A percentile compares a stretch with the other conserved stretches of the same genome.
Evolutionary conservation across 2,329 filamentous ascomycete species (phyloP).

Genomic region (Neofusicoccum cordaticola): DNA sequence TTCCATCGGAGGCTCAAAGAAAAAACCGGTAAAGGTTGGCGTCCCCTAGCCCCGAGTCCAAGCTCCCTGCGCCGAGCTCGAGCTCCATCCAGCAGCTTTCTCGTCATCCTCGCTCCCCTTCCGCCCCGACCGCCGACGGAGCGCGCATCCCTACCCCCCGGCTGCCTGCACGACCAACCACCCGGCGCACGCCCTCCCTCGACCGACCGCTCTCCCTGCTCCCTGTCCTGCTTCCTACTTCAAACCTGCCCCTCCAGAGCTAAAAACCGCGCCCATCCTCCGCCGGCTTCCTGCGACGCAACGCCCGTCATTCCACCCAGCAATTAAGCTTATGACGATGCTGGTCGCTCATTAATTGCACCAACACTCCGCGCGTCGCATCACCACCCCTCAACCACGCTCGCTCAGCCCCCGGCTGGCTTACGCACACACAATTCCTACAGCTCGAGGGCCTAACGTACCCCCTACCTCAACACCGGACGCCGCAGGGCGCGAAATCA

Average conservation of each 20-base stretch:
- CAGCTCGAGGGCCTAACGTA: not conserved
- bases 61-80: constrained; percentile 4
- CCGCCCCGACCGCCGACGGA: constrained; percentile 12
- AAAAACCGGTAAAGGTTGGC: not conserved
- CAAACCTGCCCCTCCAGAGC: not conserved
- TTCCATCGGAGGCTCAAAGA: not conserved
- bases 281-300: not conserved
- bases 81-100: not conserved
- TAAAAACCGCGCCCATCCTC: not conserved
- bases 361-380: not conserved
- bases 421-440: not conserved
- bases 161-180: constrained; percentile 7
- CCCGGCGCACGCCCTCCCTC: not conserved
- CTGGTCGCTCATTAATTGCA: not conserved
- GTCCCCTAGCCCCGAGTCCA: constrained; percentile 13
- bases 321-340: constrained; percentile 9
- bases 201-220: not conserved
- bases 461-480: not conserved
- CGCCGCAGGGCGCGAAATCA: not conserved
- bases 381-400: not conserved
- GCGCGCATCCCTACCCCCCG: constrained; percentile 12
- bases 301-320: not conserved
- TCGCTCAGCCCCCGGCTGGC: not conserved
- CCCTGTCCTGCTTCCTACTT: not conserved
- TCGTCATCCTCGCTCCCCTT: constrained; percentile 5